phyloP scores from a whole-genome alignment of 2,329 filamentous ascomycete species.

The Phoma sp. region DNA sequence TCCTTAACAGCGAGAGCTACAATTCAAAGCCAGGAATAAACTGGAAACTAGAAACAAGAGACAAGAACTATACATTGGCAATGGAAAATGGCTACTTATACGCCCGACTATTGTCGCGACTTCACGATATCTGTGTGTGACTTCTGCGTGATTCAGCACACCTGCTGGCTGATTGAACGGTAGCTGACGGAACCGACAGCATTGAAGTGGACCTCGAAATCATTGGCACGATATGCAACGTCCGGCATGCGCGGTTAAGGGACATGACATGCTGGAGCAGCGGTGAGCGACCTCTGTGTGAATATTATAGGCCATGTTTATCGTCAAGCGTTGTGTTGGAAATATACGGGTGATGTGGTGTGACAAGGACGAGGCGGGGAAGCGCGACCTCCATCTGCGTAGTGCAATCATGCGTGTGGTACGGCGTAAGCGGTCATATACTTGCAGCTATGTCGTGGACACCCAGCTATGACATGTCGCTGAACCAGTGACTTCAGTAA shows the following conservation, averaged over 20 bases:
- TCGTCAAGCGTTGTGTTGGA: not conserved
- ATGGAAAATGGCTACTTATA: not conserved
- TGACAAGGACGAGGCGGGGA: conserved; percentile 3
- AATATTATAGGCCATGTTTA: conserved; percentile 6
- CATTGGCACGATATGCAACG: conserved; percentile 1
- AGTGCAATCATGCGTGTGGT: not conserved
- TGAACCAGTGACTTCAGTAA: not conserved
- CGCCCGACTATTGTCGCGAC: not conserved
- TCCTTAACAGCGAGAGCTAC: not conserved
- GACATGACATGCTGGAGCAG: not conserved
- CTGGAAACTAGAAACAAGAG: too few relatives aligned
- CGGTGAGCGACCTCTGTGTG: not conserved
- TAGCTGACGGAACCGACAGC: conserved; percentile 10
- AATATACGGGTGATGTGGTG: not conserved
- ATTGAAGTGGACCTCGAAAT: conserved; percentile 3
- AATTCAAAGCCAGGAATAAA: too few relatives aligned
- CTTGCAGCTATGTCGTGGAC: too few relatives aligned
- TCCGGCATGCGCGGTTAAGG: conserved; percentile 5
- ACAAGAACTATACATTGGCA: not conserved
- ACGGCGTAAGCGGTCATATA: not conserved
- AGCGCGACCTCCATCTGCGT: not conserved
- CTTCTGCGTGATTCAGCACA: conserved; percentile 10
- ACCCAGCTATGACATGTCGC: not conserved
- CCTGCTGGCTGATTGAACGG: conserved; percentile 4
- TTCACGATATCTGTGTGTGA: conserved; percentile 6